Evolutionary conservation across 2,329 filamentous ascomycete genomes (phyloP).

Genomic region (Fusarium bulbicola): DNA sequence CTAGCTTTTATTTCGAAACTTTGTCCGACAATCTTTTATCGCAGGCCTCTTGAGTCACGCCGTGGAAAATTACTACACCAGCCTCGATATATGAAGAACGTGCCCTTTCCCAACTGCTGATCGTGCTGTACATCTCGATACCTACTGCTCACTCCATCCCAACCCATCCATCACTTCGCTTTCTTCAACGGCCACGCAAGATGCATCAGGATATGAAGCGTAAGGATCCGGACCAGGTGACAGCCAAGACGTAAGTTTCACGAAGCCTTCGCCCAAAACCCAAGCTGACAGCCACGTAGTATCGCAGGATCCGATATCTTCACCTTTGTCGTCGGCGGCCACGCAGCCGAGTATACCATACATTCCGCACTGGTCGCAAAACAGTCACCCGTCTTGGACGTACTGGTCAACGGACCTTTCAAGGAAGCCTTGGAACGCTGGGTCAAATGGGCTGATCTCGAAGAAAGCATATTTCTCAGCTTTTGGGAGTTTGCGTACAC

Average conservation of each 20-base stretch:
- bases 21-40: neutral
- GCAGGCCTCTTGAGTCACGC: neutral
- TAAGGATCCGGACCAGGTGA: fast-evolving
- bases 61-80: neutral
- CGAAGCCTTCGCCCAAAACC: fast-evolving
- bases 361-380: neutral
- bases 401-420: neutral
- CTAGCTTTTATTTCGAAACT: neutral
- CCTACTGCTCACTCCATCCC: neutral
- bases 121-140: fast-evolving
- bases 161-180: fast-evolving
- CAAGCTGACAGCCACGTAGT: neutral
- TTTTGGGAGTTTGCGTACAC: neutral
- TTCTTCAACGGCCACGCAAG: fast-evolving
- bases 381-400: neutral
- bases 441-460: neutral
- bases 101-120: fast-evolving
- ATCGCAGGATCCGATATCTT: neutral
- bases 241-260: neutral
- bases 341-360: fast-evolving
- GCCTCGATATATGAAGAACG: fast-evolving
- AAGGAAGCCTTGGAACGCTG: neutral
- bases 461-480: neutral
- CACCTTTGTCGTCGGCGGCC: neutral
- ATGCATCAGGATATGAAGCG: fast-evolving